Base-by-base conservation (phyloP, 306 rosid species). In the Vigna reflexopilosa region DNA sequence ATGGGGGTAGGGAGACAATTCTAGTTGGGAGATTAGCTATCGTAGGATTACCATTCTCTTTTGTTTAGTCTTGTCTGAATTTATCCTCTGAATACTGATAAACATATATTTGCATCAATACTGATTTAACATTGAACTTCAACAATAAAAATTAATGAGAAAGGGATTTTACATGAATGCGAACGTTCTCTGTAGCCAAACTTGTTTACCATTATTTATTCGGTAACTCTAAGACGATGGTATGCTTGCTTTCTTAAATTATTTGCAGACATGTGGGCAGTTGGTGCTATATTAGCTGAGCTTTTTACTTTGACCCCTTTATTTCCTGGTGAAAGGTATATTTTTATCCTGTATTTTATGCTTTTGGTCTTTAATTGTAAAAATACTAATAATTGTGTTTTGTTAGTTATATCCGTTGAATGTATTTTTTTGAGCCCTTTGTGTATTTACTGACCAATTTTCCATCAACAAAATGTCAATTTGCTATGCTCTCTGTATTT, bases 311-410 rank as follows among this genome's bases (percentile, higher is more conserved):
- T 89, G 83, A 86, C 89, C 83, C 97, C 97, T 20, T 56, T 92
- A 77, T 90, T 90, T 83, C 97, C 97, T 34, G 97, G 97, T 76
- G 95, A 89, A 89, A 92, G 97, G 97, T 92, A 85, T 81, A 44
- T 65, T 64, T 61, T 45, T 26, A 49, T 76, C 68, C 83, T 45
- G 28, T 36, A 4, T 50, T n/a, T 68, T 82, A 44, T 79, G 4
- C 17, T 20, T 62, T 75, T 59, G 17, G 63, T 73, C 7, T 24
- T 24, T 73, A 82, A 36, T 62, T 55, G 59, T 78, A 67, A 45
- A 80, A 72, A 17, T 36, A 57, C 28, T 45, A 44, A 70, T 15
- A 58, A 26, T 59, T 59, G 49, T 45, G 30, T 17, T 70, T 11
- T 40, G 51, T 26, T 52, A 47, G 50, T 49, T 16, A 11, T 14